Evolutionary conservation across 2,329 filamentous ascomycete genomes (phyloP), one percentile per base, ranked within the genome.

Genomic region (Allantophomopsis lycopodina): DNA sequence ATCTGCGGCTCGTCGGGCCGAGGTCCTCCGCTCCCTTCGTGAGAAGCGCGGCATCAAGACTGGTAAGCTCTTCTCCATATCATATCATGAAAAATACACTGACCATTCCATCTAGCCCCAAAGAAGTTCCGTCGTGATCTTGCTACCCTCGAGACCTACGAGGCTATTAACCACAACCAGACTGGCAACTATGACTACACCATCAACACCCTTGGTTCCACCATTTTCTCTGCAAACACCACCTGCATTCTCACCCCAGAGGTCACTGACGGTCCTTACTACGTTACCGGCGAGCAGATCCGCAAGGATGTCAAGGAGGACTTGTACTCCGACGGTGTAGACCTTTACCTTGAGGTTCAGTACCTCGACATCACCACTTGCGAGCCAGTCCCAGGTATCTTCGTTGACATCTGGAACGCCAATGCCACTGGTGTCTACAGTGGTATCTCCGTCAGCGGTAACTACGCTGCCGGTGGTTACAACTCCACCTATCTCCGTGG

Each of bases 201-300:
- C 13, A 35, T 46, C 5, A 45, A 49, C 38, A 65, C 61, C 17
- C 47, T 55, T n/a, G 50, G 55, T 7, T 42, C 48, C 36, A 59
- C 45, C 43, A 53, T 69, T 31, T 69, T 69, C 43, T 53, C 57
- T 2, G 57, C 56, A 39, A 62, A 65, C 50, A 58, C 55, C 36
- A 62, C 62, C 21, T 73, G 69, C 45, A 56, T 71, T 16, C 56
- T 73, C 14, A 64, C 60, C 13, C 67, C 68, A 1, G 69, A 73
- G 49, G 63, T 65, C 18, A 70, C 63, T 8, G 59, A 70, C 47
- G 69, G 70, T 2, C 70, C 71, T n/a, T 74, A 73, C 57, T 74
- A 55, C 38, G 59, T 63, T 20, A 51, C 50, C n/a, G 59, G 60
- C 10, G 60, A 63, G 39, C 44, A 57, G 1, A 56, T 64, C 42